Evolutionary conservation across 179 eudicot genomes (phyloP).

Genomic region (Amaranthus tricolor): DNA sequence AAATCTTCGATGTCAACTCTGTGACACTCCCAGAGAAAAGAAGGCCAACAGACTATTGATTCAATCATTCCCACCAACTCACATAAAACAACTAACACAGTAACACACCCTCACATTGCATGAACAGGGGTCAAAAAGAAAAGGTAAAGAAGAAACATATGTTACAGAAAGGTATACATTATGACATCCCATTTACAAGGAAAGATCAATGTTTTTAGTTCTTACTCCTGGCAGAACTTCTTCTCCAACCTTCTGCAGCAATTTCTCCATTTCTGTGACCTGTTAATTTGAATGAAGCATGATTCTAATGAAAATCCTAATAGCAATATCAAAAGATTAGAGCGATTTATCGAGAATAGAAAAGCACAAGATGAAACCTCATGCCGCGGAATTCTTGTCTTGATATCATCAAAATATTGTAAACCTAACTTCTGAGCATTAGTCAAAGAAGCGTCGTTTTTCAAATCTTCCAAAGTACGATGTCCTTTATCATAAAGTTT

Average conservation of each 20-base stretch:
- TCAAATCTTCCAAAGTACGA: conserved; percentile 73
- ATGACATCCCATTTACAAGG: conserved; percentile 4
- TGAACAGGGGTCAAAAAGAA: background rate
- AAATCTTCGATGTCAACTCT: background rate
- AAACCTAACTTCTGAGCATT: conserved; percentile 74
- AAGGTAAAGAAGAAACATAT: background rate
- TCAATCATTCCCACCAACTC: background rate
- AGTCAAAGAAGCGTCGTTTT: conserved; percentile 65
- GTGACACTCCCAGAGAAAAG: background rate
- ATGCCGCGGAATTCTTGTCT: conserved; percentile 84
- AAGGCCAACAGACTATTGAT: background rate
- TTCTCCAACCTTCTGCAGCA: conserved; percentile 68
- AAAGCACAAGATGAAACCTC: conserved; percentile 51
- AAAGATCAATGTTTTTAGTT: conserved; percentile 32
- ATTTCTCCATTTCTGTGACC: conserved; percentile 83
- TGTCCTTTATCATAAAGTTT: conserved; percentile 91
- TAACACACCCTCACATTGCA: background rate
- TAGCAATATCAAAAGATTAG: conserved; percentile 3
- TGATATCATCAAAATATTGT: conserved; percentile 89
- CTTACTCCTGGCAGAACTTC: conserved; percentile 84
- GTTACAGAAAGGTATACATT: conserved; percentile 1
- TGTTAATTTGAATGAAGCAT: conserved; percentile 23
- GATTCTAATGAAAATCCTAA: conserved; percentile 5
- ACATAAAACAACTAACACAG: background rate
- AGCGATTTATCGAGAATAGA: conserved; percentile 1